These are phyloP conservation scores for Melaleuca alternifolia DNA, from an alignment of 345 rosid species.

Conservation along the genomic window DNA sequence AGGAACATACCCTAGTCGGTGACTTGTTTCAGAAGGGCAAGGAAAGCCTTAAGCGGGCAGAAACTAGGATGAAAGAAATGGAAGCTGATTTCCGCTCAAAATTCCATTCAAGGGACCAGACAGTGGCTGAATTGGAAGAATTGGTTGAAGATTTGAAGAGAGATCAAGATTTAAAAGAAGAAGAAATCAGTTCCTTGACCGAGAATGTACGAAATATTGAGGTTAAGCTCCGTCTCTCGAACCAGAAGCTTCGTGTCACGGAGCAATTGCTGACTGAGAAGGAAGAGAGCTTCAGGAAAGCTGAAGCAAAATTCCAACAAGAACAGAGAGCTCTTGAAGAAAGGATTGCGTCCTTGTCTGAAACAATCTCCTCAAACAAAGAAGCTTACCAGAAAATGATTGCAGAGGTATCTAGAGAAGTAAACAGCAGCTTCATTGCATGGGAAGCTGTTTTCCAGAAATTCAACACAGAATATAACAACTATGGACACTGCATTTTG, in stretches of 20 bases:
- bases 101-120: slow-evolving; percentile 24
- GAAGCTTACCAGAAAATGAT: slow-evolving; percentile 33
- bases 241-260: slow-evolving; percentile 86
- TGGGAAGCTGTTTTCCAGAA: slow-evolving; percentile 28
- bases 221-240: slow-evolving; percentile 79
- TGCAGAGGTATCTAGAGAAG: slow-evolving; percentile 24
- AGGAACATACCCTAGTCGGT: slow-evolving; percentile 37
- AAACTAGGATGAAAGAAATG: slow-evolving; percentile 36
- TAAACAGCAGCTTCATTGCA: slow-evolving; percentile 20
- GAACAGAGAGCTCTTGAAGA: slow-evolving; percentile 56
- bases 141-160: slow-evolving; percentile 50
- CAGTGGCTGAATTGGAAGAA: slow-evolving; percentile 40
- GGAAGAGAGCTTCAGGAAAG: slow-evolving; percentile 53
- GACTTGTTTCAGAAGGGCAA: slow-evolving; percentile 25
- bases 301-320: slow-evolving; percentile 53
- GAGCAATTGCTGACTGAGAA: slow-evolving; percentile 70
- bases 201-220: slow-evolving; percentile 56
- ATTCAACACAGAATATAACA: slow-evolving; percentile 23
- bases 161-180: slow-evolving; percentile 68
- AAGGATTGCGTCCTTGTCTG: slow-evolving; percentile 21
- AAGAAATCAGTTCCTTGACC: slow-evolving; percentile 42
- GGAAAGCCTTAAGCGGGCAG: slow-evolving; percentile 27
- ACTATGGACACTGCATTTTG: slow-evolving; percentile 23
- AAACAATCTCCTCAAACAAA: slow-evolving; percentile 10
- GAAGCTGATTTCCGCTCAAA: slow-evolving; percentile 27